Percentiles rank a stretch among this genome's conserved stretches.
phyloP scores from a whole-genome alignment of 768 basidiomycete genomes.

The Lactifluus hygrophoroides region DNA sequence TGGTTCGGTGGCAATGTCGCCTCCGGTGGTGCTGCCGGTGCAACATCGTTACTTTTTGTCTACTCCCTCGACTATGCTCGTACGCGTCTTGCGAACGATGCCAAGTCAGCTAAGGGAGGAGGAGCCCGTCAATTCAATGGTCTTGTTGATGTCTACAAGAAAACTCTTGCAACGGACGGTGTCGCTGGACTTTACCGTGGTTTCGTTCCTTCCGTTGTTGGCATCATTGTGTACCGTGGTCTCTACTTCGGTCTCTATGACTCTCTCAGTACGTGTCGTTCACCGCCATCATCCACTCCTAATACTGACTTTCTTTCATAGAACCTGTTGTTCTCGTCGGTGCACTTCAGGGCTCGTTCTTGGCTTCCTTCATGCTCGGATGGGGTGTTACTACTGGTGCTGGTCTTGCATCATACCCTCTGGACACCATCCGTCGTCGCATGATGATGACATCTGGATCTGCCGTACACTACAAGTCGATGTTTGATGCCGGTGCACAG shows the following conservation, averaged over 20 bases:
- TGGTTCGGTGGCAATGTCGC: constrained; percentile 99
- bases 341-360: constrained; percentile 89
- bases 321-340: constrained; percentile 98
- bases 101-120: constrained; percentile 92
- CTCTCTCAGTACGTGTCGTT: constrained; percentile 63
- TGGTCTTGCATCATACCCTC: constrained; percentile 95
- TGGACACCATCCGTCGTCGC: constrained; percentile 96
- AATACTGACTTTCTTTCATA: constrained; percentile 28
- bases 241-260: constrained; percentile 98
- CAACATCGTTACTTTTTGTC: constrained; percentile 96
- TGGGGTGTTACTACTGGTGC: constrained; percentile 99
- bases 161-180: constrained; percentile 97
- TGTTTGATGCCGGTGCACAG: constrained; percentile 93
- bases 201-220: constrained; percentile 97
- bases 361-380: constrained; percentile 93
- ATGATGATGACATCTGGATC: constrained; percentile 99
- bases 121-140: constrained; percentile 97
- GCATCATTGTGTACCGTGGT: constrained; percentile 99
- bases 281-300: neutral
- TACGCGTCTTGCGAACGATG: constrained; percentile 97
- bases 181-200: constrained; percentile 99
- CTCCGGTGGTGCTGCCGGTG: constrained; percentile 99
- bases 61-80: constrained; percentile 99
- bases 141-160: constrained; percentile 92
- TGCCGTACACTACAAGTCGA: constrained; percentile 95